Percentiles rank a stretch among this genome's conserved stretches.
phyloP scores from a whole-genome alignment of 2,329 filamentous ascomycete genomes.

The Lasiodiplodia sp. region DNA sequence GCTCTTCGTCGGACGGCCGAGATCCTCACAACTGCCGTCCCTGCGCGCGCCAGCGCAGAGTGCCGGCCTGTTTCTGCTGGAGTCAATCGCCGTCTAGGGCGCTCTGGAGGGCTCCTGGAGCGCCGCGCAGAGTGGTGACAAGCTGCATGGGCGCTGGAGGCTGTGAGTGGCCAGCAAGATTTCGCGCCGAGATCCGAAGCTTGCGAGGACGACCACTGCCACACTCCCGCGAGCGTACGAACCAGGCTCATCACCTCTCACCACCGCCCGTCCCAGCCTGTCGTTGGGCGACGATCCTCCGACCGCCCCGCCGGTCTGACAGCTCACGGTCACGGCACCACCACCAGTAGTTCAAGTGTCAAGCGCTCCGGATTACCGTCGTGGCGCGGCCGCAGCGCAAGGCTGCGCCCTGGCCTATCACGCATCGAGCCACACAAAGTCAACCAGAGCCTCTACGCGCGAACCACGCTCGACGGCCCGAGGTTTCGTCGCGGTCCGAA shows the following conservation, averaged over 20 bases:
- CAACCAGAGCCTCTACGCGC: not conserved
- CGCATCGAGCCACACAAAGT: not conserved
- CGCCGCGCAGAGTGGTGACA: not conserved
- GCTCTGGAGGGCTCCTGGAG: not conserved
- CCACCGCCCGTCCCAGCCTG: constrained; percentile 10
- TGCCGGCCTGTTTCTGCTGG: constrained; percentile 3
- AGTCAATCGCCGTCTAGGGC: not conserved
- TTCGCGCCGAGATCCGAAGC: constrained; percentile 6
- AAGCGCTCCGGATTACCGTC: not conserved
- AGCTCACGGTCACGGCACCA: not conserved
- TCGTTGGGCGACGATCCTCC: constrained; percentile 3
- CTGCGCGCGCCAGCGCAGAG: not conserved
- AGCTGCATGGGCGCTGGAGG: not conserved
- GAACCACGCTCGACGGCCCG: not conserved
- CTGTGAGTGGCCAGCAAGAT: constrained; percentile 11
- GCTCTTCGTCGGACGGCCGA: constrained; percentile 1
- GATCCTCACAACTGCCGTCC: not conserved
- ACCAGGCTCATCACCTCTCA: constrained; percentile 18
- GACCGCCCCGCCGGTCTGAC: constrained; percentile 3
- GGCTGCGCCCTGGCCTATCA: constrained; percentile 6
- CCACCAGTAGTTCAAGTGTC: not conserved
- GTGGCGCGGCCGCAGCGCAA: not conserved
- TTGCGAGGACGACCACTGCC: constrained; percentile 5
- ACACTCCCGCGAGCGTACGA: constrained; percentile 13
- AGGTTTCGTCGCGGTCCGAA: constrained; percentile 4